Base-by-base conservation (phyloP, 345 rosid species). In the Citrus inodora region DNA sequence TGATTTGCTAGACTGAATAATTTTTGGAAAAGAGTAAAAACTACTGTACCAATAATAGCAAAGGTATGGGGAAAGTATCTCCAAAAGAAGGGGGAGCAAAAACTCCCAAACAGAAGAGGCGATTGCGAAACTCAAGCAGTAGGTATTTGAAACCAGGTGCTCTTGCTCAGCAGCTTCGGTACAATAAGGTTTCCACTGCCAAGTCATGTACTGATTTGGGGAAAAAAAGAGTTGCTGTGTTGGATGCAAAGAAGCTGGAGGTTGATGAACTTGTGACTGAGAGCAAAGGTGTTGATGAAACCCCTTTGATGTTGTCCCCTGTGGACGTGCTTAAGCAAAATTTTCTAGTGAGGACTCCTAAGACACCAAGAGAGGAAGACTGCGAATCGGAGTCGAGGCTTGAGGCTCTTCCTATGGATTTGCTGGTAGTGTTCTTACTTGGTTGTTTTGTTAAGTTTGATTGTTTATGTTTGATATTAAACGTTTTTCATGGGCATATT, bases 91-190 rank as follows among this genome's bases (percentile, higher is more conserved):
- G 89, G 70, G 78, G 77, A 69, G 76, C 74, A 0, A 91, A 81
- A 78, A 83, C 80, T 21, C 56, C 92, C 0, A 84, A 85, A 76
- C 91, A 89, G 79, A 92, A 85, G 70, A 88, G 88, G 83, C 88
- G 90, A 38, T 77, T 82, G 77, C 85, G 89, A 80, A 83, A 83
- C 60, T 89, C 96, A 0, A 80, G 83, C 78, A 83, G 79, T 56
- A 93, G 80, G 82, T 93, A 91, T 84, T 81, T 95, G 84, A 95
- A 92, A 78, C 96, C 98, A 1, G 95, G 97, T 61, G 88, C 97
- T 24, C 87, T 95, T n/a, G 93, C 93, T 80, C 97, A 88, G 87
- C 97, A 88, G 87, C 86, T 90, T 71, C 87, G 90, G 9, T 87
- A 87, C 78, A 86, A 67, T 55, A 91, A 88, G 83, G 84, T 80